A percentile compares a stretch with the other conserved stretches of the same genome.
phyloP scores from a whole-genome alignment of 495 filamentous ascomycete species.

The Penicillium dipodomyicola region DNA sequence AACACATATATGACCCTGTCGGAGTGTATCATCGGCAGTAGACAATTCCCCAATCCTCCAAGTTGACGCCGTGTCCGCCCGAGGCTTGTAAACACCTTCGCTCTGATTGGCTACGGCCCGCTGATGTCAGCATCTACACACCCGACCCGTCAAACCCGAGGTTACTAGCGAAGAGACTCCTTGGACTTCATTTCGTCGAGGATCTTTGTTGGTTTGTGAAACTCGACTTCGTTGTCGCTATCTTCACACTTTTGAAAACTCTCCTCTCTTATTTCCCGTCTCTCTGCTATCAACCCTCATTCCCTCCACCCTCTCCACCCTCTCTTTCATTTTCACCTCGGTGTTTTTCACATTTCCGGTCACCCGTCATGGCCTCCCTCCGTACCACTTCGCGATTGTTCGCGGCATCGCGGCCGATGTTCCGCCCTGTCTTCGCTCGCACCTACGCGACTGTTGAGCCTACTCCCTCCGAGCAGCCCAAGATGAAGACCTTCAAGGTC shows the following conservation, averaged over 20 bases:
- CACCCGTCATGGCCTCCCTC: constrained; percentile 70
- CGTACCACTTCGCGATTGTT: constrained; percentile 67
- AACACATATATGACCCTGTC: not conserved
- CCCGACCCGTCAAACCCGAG: constrained; percentile 43
- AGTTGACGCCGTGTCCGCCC: constrained; percentile 44
- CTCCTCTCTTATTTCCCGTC: constrained; percentile 12
- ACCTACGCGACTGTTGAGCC: constrained; percentile 53
- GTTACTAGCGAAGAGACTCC: constrained; percentile 38
- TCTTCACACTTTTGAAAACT: constrained; percentile 19
- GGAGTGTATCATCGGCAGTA: constrained; percentile 10
- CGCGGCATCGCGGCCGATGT: constrained; percentile 53
- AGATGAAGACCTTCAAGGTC: constrained; percentile 94
- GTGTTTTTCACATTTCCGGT: constrained; percentile 9
- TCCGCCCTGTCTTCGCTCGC: constrained; percentile 50
- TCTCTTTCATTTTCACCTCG: not conserved
- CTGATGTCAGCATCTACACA: constrained; percentile 35
- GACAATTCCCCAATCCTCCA: constrained; percentile 12
- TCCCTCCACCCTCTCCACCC: constrained; percentile 3
- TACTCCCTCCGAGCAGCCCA: constrained; percentile 50
- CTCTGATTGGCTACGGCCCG: constrained; percentile 36
- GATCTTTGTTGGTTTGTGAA: constrained; percentile 13
- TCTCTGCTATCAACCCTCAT: constrained; percentile 7
- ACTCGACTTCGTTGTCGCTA: constrained; percentile 11
- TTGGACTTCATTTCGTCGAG: constrained; percentile 33
- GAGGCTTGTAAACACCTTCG: constrained; percentile 45